Percentiles rank a stretch among this genome's conserved stretches.
phyloP scores from a whole-genome alignment of 176 grass and related monocot genomes.

The Raddia guianensis region DNA sequence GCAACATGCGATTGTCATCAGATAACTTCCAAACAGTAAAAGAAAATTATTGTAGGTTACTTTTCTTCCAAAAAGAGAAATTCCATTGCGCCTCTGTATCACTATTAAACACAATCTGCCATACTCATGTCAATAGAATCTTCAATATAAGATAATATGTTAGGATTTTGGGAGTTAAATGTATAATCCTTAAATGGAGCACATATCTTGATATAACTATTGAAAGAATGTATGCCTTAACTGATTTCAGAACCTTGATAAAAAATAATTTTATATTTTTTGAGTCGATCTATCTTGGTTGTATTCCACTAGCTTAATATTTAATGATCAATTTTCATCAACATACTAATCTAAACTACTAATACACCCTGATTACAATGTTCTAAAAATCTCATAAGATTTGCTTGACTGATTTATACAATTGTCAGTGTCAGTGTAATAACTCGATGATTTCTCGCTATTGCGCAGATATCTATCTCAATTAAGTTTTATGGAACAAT shows the following conservation, averaged over 20 bases:
- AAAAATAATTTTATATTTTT: neutral
- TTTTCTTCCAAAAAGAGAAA: neutral
- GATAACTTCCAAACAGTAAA: neutral
- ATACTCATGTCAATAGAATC: neutral
- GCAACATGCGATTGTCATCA: neutral
- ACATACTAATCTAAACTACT: neutral
- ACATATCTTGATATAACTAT: neutral
- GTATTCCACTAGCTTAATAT: neutral
- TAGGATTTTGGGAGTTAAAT: neutral
- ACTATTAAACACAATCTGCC: neutral
- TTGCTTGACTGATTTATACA: neutral
- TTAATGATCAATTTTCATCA: slow-evolving; percentile 1
- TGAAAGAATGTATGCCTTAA: neutral
- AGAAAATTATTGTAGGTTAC: neutral
- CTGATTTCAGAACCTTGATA: neutral
- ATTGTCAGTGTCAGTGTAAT: neutral
- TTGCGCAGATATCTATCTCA: neutral
- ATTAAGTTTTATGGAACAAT: neutral
- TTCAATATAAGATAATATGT: neutral
- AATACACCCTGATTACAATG: neutral
- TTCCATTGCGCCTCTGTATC: neutral
- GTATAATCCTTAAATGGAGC: neutral
- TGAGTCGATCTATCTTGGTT: neutral
- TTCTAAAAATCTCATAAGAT: neutral
- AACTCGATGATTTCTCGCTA: neutral